Conservation (phyloP, 164 flowering plant genomes). For the Chimonanthus praecox region DNA sequence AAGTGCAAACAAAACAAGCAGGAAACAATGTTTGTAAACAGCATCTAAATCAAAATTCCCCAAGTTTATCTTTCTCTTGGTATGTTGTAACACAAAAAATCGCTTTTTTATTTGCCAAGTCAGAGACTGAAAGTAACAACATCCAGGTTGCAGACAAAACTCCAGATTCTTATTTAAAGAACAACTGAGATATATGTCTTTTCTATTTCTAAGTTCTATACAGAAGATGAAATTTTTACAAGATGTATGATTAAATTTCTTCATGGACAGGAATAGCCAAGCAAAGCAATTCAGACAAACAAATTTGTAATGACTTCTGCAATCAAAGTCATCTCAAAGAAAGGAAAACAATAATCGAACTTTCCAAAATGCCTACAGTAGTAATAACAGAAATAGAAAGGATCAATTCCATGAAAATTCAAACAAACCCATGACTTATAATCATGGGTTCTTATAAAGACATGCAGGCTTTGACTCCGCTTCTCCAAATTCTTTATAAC, state of each 20-base stretch:
- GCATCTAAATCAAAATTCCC: too few relatives aligned
- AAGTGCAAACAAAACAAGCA: too few relatives aligned
- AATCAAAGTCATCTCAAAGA: neutral
- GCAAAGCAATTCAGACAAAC: constrained; percentile 16
- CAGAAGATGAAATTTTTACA: too few relatives aligned
- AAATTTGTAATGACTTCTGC: neutral
- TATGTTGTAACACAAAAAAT: too few relatives aligned
- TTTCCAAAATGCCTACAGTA: neutral
- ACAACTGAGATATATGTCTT: too few relatives aligned
- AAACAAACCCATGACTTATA: neutral
- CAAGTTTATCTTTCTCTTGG: too few relatives aligned
- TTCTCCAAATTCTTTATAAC: neutral
- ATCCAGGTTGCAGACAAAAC: too few relatives aligned
- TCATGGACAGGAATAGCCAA: constrained; percentile 13
- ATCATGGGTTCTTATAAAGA: neutral
- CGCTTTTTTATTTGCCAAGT: too few relatives aligned
- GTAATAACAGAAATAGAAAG: neutral
- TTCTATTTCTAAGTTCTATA: too few relatives aligned
- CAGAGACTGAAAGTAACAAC: too few relatives aligned
- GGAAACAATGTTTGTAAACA: too few relatives aligned
- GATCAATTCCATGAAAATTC: neutral
- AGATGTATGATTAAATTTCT: neutral
- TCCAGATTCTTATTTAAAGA: too few relatives aligned
- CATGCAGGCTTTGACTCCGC: neutral
- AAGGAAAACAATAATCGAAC: neutral